Percentiles rank a stretch among this genome's conserved stretches.
Evolutionary conservation across 345 rosid genomes (phyloP).

Genomic region (Clausena lansium): DNA sequence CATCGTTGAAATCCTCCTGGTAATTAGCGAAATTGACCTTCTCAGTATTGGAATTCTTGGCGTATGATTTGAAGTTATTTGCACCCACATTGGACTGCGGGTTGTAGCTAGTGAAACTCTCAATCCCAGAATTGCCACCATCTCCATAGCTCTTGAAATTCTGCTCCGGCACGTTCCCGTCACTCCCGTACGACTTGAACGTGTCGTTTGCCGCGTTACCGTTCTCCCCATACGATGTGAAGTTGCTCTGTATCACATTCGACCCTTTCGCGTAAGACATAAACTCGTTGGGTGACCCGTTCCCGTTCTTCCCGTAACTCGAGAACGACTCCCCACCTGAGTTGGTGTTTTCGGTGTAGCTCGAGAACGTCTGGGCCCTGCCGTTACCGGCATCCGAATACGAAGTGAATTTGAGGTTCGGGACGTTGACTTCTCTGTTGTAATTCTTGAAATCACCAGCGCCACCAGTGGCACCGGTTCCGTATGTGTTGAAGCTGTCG

Average conservation of each 20-base stretch:
- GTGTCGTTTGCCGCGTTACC: slow-evolving; percentile 53
- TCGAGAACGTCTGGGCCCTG: slow-evolving; percentile 42
- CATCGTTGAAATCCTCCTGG: slow-evolving; percentile 46
- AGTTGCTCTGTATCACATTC: slow-evolving; percentile 64
- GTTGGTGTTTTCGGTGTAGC: slow-evolving; percentile 48
- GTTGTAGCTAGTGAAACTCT: slow-evolving; percentile 47
- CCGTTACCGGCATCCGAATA: slow-evolving; percentile 54
- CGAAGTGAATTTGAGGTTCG: slow-evolving; percentile 56
- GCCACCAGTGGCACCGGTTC: slow-evolving; percentile 59
- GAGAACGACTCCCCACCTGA: slow-evolving; percentile 58
- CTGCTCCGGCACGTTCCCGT: slow-evolving; percentile 62
- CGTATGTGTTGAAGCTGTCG: slow-evolving; percentile 76
- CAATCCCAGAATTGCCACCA: slow-evolving; percentile 42
- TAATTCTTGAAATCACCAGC: slow-evolving; percentile 59
- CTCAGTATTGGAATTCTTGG: slow-evolving; percentile 42
- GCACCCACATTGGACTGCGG: slow-evolving; percentile 53
- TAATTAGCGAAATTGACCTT: slow-evolving; percentile 48
- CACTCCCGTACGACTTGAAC: slow-evolving; percentile 66
- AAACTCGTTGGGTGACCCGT: slow-evolving; percentile 55
- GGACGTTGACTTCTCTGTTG: slow-evolving; percentile 48
- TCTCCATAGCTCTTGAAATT: slow-evolving; percentile 57
- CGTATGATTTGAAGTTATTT: slow-evolving; percentile 63
- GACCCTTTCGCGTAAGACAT: slow-evolving; percentile 43
- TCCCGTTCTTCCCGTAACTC: slow-evolving; percentile 69
- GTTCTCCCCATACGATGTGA: slow-evolving; percentile 55